Evolutionary conservation across 805 yeast species (phyloP).

Genomic region (Metschnikowia aberdeeniae): DNA sequence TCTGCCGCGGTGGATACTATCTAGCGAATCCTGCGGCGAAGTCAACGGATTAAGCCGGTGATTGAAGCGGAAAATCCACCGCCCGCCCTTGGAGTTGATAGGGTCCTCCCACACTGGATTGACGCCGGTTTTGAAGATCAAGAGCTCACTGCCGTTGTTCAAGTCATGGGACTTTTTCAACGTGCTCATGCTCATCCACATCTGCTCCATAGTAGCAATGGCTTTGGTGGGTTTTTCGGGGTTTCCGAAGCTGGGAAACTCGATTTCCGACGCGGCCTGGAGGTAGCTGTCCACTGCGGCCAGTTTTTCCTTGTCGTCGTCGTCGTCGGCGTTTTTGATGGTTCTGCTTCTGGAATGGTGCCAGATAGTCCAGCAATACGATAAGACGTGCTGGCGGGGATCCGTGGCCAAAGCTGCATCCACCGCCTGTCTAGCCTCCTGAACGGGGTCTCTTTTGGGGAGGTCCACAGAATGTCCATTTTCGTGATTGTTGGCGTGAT

Average conservation of each 20-base stretch:
- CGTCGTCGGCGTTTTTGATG: conserved; percentile 17
- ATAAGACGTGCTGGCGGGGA: conserved; percentile 35
- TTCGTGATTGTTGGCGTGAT: conserved; percentile 5
- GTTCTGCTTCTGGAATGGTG: conserved; percentile 36
- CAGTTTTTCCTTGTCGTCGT: conserved; percentile 13
- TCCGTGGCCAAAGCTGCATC: conserved; percentile 6
- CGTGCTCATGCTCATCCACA: conserved; percentile 44
- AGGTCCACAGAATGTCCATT: conserved; percentile 18
- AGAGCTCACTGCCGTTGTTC: conserved; percentile 47
- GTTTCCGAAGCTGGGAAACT: conserved; percentile 29
- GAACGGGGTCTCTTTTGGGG: conserved; percentile 35
- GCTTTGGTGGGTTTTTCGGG: conserved; percentile 19
- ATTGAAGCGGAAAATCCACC: conserved; percentile 55
- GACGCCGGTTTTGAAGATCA: conserved; percentile 55
- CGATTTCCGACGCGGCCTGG: conserved; percentile 42
- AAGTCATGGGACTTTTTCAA: conserved; percentile 39
- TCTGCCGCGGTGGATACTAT: conserved; percentile 23
- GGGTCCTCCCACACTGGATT: conserved; percentile 71
- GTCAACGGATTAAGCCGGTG: conserved; percentile 24
- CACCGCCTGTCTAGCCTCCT: conserved; percentile 31
- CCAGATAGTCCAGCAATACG: conserved; percentile 51
- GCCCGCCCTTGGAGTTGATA: conserved; percentile 54
- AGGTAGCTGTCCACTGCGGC: conserved; percentile 43
- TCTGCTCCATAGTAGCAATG: conserved; percentile 49
- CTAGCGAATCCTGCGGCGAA: conserved; percentile 15